Evolutionary conservation across 352 stramenopile genomes (phyloP).

Genomic region (Saprolegnia diclina): DNA sequence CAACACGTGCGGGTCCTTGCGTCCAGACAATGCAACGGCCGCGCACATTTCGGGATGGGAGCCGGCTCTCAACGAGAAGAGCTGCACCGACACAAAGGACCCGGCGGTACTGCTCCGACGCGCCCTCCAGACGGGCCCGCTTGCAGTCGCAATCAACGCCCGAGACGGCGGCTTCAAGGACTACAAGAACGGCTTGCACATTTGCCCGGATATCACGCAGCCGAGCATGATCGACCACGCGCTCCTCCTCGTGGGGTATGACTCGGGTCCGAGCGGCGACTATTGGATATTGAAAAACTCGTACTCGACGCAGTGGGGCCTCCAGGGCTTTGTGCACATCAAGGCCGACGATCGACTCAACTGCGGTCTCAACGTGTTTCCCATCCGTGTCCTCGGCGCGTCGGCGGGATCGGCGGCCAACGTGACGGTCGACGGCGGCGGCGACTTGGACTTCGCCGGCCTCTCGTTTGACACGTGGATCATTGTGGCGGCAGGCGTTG

Average conservation of each 20-base stretch:
- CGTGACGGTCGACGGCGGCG: constrained; percentile 46
- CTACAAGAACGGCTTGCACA: constrained; percentile 73
- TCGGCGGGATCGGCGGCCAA: constrained; percentile 36
- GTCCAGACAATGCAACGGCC: constrained; percentile 35
- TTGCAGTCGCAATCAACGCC: constrained; percentile 76
- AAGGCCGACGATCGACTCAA: constrained; percentile 69
- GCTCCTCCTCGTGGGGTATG: constrained; percentile 70
- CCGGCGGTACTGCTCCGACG: constrained; percentile 54
- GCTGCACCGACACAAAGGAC: constrained; percentile 48
- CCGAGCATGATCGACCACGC: constrained; percentile 65
- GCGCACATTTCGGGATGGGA: constrained; percentile 64
- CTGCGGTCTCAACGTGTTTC: constrained; percentile 69
- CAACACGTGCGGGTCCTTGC: constrained; percentile 37
- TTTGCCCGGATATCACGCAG: constrained; percentile 30
- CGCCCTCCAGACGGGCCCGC: constrained; percentile 59
- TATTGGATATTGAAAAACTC: constrained; percentile 85
- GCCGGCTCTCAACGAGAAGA: constrained; percentile 51
- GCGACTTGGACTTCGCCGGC: constrained; percentile 36
- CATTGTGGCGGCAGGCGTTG: constrained; percentile 24
- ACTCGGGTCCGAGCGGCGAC: constrained; percentile 27
- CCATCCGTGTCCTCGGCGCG: constrained; percentile 55
- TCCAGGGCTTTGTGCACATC: constrained; percentile 60
- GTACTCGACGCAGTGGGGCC: constrained; percentile 63
- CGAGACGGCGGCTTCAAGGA: constrained; percentile 61
- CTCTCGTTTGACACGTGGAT: constrained; percentile 37